Base-by-base conservation (phyloP, 306 rosid genomes). In the Inga oerstediana region DNA sequence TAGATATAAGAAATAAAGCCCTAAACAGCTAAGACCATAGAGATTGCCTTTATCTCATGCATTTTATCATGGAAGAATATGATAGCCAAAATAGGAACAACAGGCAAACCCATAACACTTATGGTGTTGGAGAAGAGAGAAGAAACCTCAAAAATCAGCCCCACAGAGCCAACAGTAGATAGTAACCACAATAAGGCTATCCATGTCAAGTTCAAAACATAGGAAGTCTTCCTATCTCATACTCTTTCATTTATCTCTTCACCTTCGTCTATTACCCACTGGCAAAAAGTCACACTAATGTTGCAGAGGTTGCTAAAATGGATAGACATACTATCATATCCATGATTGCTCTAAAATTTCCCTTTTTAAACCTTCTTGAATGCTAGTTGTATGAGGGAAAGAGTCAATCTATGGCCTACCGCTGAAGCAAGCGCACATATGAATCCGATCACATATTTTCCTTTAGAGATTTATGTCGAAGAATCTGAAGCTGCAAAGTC, bases 121-220 rank as follows among this genome's bases (percentile, higher is more conserved):
- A 91, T 52, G 43, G 85, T 75, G 72, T 91, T 91, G 30, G 93
- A 86, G 77, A 91, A 91, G 32, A 91, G 85, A 2, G 94, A 83
- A 39, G 94, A 89, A 3, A 87, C 89, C 71, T 91, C 91, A 49
- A 89, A 65, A 13, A 91, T 83, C 72, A 91, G 76, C 30, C 94
- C 94, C 17, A 91, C 17, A 0, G 37, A 6, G 0, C 91, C 94
- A 20, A 91, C 3, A 9, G 75, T 0, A 17, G 70, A 85, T 13
- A 86, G 44, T 24, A 82, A 76, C 89, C 89, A 91, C 35, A 34
- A 1, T 43, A 89, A 15, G 10, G 89, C 82, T 11, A 86, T 83
- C 88, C 88, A 88, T 20, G 56, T 41, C 74, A 91, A 4, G 34
- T 61, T 91, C 88, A 84, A 76, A 14, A 76, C 8, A 61, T 89